Base-by-base conservation (phyloP, 371 early-diverging fungal species). In the Mortierella sp. region DNA sequence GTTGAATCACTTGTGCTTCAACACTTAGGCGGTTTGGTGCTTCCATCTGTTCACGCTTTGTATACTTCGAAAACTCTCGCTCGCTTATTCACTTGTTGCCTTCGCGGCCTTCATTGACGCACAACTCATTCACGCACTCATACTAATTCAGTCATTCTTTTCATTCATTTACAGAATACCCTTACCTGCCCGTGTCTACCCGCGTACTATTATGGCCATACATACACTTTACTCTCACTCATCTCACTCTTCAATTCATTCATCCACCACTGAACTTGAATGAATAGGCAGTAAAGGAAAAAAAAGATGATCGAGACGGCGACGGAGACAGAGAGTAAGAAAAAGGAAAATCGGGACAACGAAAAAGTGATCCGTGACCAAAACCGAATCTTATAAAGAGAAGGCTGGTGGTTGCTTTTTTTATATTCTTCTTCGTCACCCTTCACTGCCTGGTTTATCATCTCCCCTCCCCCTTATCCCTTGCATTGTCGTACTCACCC, bases 291-390 rank as follows among this genome's bases (percentile, higher is more conserved):
- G 31, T 16, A 60, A 60, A 11, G 24, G 3, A 63, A 21, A 38
- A 65, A 42, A 3, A 7, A 21, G 21, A 16, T 24, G 34, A 68
- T 38, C 8, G 21, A 63, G 16, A 34, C 34, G 8, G 63, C 31
- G 2, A 34, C 34, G 19, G 34, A 63, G 34, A 34, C 31, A 19
- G 19, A 60, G 60, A 6, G 26, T 28, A 58, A 58, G 60, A 28
- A 11, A 60, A 60, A n/a, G 28, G 3, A 16, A 28, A 14, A 16
- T 14, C 0, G n/a, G 0, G 31, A 28, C 1, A 3, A 28, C 28
- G 13, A 16, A 60, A 60, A 60, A 63, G 14, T 34, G 68, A 68
- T 68, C 68, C 68, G 68, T 68, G 68, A 68, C 24, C 68, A 68
- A 38, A 13, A 50, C 11, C 24, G 8, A 68, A 11, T 0, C 3